Evolutionary conservation across 208 protist species (phyloP).

Genomic region (Phytomonas sp.): DNA sequence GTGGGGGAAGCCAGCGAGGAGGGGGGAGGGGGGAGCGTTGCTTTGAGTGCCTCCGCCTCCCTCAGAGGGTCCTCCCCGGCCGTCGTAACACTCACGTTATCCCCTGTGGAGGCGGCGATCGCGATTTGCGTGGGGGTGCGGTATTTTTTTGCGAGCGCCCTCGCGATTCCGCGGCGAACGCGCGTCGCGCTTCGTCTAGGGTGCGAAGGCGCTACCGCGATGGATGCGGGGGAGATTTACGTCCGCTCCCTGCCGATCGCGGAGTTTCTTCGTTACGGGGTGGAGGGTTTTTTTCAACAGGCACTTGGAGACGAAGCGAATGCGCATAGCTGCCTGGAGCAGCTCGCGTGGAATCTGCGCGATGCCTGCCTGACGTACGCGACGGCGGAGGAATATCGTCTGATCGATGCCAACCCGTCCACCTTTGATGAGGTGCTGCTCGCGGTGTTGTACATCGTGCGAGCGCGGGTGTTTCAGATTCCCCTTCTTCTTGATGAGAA

Average conservation of each 20-base stretch:
- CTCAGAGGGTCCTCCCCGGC: not conserved
- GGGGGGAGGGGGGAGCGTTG: not conserved
- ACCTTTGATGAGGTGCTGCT: slow-evolving; percentile 50
- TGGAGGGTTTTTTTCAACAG: slow-evolving; percentile 39
- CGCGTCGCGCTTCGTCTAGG: slow-evolving; percentile 13
- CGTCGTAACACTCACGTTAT: slow-evolving; percentile 41
- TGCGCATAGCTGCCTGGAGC: slow-evolving; percentile 56
- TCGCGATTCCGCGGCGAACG: slow-evolving; percentile 15
- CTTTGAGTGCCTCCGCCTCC: slow-evolving; percentile 4
- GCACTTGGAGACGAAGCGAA: slow-evolving; percentile 13
- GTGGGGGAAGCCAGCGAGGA: not conserved
- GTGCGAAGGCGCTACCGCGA: slow-evolving; percentile 1
- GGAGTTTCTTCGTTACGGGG: slow-evolving; percentile 29
- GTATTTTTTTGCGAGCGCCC: slow-evolving; percentile 46
- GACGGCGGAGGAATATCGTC: slow-evolving; percentile 35
- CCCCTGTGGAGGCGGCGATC: slow-evolving; percentile 65
- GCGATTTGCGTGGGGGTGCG: slow-evolving; percentile 46
- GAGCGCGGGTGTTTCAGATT: slow-evolving; percentile 45
- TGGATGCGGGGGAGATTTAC: slow-evolving; percentile 35
- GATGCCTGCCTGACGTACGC: slow-evolving; percentile 58
- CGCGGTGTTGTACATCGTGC: slow-evolving; percentile 58
- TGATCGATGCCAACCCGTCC: slow-evolving; percentile 37
- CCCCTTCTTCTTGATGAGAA: slow-evolving; percentile 20
- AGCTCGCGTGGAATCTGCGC: slow-evolving; percentile 56
- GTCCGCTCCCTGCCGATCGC: slow-evolving; percentile 37